Base-by-base conservation (phyloP, 2,329 filamentous ascomycete species). In the Hypoxylon sp. region DNA sequence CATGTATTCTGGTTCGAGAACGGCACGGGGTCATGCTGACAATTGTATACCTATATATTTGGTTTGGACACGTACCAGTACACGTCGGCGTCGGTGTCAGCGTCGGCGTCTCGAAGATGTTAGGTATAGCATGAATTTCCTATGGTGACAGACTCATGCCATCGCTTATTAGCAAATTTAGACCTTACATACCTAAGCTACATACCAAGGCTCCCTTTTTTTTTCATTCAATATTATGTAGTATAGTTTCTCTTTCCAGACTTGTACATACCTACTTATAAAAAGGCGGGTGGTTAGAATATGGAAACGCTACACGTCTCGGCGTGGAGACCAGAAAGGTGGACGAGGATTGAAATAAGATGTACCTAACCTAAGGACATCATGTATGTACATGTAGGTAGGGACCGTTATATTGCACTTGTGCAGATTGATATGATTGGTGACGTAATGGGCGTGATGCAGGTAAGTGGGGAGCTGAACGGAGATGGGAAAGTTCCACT, bases 391-490 rank as follows among this genome's bases (percentile, higher is more conserved):
- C 29, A 31, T 31, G 29, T 31, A 31, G 6, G 29, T 39, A 53
- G 26, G 48, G 50, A 29, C 10, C 48, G 37, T 26, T 17, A 42
- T 50, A 37, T 8, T 42, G 37, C 37, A 17, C 37, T 42, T 26
- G 17, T n/a, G 22, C 17, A 44, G 5, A 42, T 29, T 14, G 17
- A 61, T 52, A 29, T 35, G 26, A 65, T 51, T 54, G 48, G 48
- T 66, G 61, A 69, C 58, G 62, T 66, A 69, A 59, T 61, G 13
- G 14, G 8, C 14, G 14, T n/a, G 22, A 48, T 60, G 24, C 39
- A 52, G 60, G 46, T 1, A 29, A 46, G 55, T 59, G 65, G 65
- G 53, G 54, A 64, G 59, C 65, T 67, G 55, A 60, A 55, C 33
- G 22, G 13, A 42, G 24, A 37, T 63, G 50, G 55, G 44, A 57